These are phyloP conservation scores for Metrosideros polymorpha DNA, from an alignment of 441 rosid genomes.

Conservation along the genomic window DNA sequence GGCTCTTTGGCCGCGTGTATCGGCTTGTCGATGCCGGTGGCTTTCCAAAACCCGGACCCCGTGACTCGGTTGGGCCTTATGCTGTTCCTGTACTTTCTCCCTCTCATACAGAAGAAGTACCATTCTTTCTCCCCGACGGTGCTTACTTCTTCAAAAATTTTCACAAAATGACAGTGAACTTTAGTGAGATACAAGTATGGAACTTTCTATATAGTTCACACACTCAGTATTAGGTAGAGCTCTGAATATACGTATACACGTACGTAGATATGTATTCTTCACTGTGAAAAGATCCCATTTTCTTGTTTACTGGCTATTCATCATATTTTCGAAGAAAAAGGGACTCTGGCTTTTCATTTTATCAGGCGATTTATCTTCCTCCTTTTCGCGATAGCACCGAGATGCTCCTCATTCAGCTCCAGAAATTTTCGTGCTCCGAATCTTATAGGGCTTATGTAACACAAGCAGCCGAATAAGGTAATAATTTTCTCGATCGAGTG, in stretches of 20 bases:
- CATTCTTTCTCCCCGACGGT: slow-evolving; percentile 38
- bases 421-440: neutral
- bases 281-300: neutral
- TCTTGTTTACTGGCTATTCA: neutral
- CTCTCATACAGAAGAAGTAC: slow-evolving; percentile 50
- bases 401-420: neutral
- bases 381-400: neutral
- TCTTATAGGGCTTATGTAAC: neutral
- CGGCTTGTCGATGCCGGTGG: slow-evolving; percentile 51
- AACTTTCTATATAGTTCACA: neutral
- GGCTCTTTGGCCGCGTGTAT: slow-evolving; percentile 19
- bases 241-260: neutral
- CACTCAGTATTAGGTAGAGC: neutral
- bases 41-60: slow-evolving; percentile 60
- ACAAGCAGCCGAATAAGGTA: neutral
- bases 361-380: neutral
- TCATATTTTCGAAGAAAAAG: neutral
- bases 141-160: slow-evolving; percentile 20
- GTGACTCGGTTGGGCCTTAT: slow-evolving; percentile 50
- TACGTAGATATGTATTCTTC: neutral
- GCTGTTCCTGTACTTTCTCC: slow-evolving; percentile 52
- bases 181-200: neutral
- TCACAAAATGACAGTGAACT: neutral
- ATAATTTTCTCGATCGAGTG: neutral
- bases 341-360: neutral